These are phyloP conservation scores for Tolypocladium tropicale DNA, from an alignment of 2,329 filamentous ascomycete genomes.

Conservation along the genomic window DNA sequence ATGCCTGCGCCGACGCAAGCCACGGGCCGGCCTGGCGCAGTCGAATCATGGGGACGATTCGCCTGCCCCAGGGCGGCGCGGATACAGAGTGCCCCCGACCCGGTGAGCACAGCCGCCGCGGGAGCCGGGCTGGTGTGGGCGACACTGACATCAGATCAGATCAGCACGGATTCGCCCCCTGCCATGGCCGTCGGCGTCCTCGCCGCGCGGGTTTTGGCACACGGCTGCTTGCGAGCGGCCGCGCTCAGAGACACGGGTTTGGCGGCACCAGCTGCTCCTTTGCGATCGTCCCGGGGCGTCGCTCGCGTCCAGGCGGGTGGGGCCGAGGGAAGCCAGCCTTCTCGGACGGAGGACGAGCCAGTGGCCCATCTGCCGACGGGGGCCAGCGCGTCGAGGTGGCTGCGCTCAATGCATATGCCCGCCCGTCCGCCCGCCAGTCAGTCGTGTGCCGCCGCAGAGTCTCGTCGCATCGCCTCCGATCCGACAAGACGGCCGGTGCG, in stretches of 20 bases:
- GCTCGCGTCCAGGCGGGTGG: background rate
- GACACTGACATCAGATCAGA: background rate
- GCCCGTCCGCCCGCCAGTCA: background rate
- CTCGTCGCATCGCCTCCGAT: background rate
- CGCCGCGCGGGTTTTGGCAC: background rate
- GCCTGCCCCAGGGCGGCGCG: background rate
- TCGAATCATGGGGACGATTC: background rate
- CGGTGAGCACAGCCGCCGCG: background rate
- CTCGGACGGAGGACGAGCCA: background rate
- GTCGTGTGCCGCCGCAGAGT: background rate
- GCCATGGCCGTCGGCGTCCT: background rate
- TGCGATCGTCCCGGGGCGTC: background rate
- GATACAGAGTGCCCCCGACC: background rate
- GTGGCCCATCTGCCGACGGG: background rate
- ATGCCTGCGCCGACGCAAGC: background rate
- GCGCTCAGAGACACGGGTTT: background rate
- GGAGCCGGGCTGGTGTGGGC: background rate
- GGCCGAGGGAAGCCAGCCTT: constrained; percentile 1
- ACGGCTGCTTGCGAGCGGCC: background rate
- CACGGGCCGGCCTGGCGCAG: background rate
- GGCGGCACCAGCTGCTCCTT: background rate
- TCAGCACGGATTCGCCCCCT: background rate
- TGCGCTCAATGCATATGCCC: background rate
- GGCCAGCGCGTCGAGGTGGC: background rate
- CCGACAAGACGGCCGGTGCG: background rate